Base-by-base conservation (phyloP, 208 protist genomes). In the Herpetomonas muscarum region DNA sequence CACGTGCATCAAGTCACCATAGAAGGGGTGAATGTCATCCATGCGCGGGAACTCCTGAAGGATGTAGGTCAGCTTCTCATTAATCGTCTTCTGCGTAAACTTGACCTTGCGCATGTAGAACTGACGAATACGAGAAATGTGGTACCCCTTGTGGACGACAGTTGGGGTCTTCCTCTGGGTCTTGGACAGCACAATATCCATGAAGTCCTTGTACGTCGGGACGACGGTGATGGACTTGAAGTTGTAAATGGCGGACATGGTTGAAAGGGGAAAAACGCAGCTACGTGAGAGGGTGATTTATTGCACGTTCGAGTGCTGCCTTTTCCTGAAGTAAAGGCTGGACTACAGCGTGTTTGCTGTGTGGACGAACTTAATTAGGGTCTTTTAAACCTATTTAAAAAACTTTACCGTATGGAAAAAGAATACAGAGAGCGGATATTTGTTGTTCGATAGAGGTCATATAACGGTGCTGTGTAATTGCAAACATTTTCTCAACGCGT, bases 101-200 rank as follows among this genome's bases (percentile, higher is more conserved):
- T 99, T 99, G 21, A 99, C 97, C 86, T 99, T 99, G 57, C 94
- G 87, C 90, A 99, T 99, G 82, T 99, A 99, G 60, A 99, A 99
- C 48, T 92, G 70, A 19, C 99, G 87, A 74, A 99, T 99, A 39
- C 99, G 85, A 32, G 88, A 87, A 52, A 99, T 99, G 46, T 94
- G 86, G 74, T 99, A 99, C 22, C 96, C 92, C 71, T 98, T 99
- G 82, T 99, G 98, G 32, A 99, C 87, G 46, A 99, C 96, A 1
- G 99, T 99, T 22, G 99, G 98, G 19, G 99, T 99, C 78, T 99
- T 99, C 32, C 98, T 81, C 81, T 99, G 98, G 29, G 99, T 99
- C 76, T 98, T 98, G 45, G 91, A 98, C 36, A 99, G 86, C 2
- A 99, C 94, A 60, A 99, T 98, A 76, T 99, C 98, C 70, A 99